These are phyloP conservation scores for Cutaneotrichosporon daszewskae DNA, from an alignment of 1,284 basidiomycete species.

Conservation along the genomic window DNA sequence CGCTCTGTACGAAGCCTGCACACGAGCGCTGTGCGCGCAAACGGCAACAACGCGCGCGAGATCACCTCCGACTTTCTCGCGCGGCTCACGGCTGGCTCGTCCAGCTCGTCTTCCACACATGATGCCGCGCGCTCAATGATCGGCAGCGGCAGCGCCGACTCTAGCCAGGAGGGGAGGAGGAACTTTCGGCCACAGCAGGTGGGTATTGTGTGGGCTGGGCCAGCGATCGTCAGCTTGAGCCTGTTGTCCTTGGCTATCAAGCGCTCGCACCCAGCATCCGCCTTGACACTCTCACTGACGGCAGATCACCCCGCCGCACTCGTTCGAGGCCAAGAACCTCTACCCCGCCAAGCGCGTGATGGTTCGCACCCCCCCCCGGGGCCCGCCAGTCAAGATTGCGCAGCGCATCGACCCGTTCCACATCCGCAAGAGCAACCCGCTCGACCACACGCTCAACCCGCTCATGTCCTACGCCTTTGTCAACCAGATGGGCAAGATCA, in stretches of 20 bases:
- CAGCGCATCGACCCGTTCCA: conserved; percentile 41
- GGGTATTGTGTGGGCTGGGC: too few species aligned
- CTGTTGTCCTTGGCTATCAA: too few species aligned
- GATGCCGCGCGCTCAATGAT: conserved; percentile 15
- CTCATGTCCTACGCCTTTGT: conserved; percentile 63
- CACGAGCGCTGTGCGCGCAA: conserved; percentile 1
- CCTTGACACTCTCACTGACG: not conserved
- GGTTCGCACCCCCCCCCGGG: conserved; percentile 30
- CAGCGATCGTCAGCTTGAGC: too few species aligned
- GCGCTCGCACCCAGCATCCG: not conserved
- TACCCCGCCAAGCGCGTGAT: conserved; percentile 11
- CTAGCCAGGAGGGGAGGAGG: conserved; percentile 2
- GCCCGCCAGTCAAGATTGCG: conserved; percentile 32
- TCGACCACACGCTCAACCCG: conserved; percentile 55
- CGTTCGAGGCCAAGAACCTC: conserved; percentile 12
- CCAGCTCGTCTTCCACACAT: conserved; percentile 1
- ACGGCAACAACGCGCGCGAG: conserved; percentile 4
- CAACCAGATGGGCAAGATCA: conserved; percentile 80
- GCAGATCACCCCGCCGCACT: conserved; percentile 15
- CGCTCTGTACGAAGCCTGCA: not conserved
- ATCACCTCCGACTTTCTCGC: conserved; percentile 19
- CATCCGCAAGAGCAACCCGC: conserved; percentile 27
- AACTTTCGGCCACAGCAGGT: conserved; percentile 8
- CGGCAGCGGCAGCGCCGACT: conserved; percentile 8
- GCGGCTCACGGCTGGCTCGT: conserved; percentile 4